Conservation (phyloP, 148 eudicot genomes). For the Rhododendron molle region DNA sequence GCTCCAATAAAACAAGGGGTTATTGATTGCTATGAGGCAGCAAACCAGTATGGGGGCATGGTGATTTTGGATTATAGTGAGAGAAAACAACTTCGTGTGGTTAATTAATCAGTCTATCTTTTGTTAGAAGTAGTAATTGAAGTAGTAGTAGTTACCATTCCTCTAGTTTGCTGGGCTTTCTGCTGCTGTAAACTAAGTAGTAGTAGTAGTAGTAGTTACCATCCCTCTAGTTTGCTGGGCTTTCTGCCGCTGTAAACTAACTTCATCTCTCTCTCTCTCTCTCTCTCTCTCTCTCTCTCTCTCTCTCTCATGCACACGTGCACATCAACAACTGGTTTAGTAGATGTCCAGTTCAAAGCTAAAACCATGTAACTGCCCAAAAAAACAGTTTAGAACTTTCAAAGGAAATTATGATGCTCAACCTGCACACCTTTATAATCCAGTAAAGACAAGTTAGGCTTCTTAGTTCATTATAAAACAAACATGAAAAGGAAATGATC, state of each 20-base stretch:
- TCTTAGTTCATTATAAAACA: background rate
- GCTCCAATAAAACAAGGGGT: background rate
- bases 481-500: background rate
- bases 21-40: background rate
- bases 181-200: background rate
- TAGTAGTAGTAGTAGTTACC: too few species aligned
- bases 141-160: background rate
- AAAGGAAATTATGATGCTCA: background rate
- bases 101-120: background rate
- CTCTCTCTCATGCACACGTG: background rate
- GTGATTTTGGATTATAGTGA: background rate
- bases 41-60: background rate
- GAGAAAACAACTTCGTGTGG: background rate
- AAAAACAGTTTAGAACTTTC: background rate
- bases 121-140: background rate
- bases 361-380: background rate
- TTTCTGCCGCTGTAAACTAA: too few species aligned
- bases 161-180: background rate
- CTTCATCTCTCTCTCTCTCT: too few species aligned
- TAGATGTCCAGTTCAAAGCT: background rate
- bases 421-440: background rate
- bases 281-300: too few species aligned
- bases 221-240: too few species aligned
- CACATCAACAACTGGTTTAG: background rate
- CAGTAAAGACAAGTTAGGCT: background rate